Conservation (phyloP, 73 alveolate genomes). For the Paramecium primaurelia region DNA sequence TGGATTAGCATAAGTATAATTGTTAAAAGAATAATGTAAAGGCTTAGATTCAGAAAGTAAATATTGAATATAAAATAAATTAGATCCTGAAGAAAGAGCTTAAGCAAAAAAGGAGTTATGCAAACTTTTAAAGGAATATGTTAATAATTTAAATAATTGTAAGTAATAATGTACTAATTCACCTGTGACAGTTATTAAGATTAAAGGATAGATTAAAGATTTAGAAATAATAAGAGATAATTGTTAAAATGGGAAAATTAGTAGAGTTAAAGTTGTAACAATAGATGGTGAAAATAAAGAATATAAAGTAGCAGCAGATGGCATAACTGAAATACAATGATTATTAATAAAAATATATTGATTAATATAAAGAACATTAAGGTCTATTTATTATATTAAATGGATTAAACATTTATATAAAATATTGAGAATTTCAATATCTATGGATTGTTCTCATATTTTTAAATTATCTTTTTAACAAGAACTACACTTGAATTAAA, state of each 20-base stretch:
- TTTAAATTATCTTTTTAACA: background rate
- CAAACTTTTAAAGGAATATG: background rate
- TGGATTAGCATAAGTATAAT: background rate
- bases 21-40: background rate
- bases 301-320: background rate
- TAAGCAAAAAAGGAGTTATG: conserved; percentile 10
- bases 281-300: background rate
- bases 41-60: background rate
- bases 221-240: background rate
- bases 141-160: background rate
- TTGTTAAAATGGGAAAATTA: background rate
- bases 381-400: background rate
- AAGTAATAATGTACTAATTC: background rate
- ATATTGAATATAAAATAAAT: background rate
- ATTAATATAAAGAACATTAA: background rate
- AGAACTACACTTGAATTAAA: background rate
- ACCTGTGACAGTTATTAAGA: conserved; percentile 11
- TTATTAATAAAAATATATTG: background rate
- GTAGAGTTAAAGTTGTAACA: background rate
- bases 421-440: background rate
- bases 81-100: background rate
- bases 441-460: conserved; percentile 27
- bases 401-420: background rate
- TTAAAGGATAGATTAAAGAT: conserved; percentile 32
- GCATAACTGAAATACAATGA: background rate